Evolutionary conservation across 495 filamentous ascomycete species (phyloP), one percentile per base, ranked within the genome.

Genomic region (Articulospora tetracladia): DNA sequence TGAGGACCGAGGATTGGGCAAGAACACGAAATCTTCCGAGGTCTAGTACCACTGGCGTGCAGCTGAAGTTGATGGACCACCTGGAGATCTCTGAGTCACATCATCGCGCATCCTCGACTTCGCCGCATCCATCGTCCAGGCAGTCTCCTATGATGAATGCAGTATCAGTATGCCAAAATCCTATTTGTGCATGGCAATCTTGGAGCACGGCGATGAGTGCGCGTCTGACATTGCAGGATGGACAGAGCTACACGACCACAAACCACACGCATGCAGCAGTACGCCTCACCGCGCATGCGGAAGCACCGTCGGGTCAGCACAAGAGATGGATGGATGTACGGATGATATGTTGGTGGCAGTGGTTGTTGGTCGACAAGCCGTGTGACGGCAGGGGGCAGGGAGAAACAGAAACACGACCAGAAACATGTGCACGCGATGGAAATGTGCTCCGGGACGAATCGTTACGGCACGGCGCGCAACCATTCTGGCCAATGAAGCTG

Each of bases 71-170:
- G 34, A 39, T 17, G 20, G 36, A 52, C 27, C 27, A 52, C 13
- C 28, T 39, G 0, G 47, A 44, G 50, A 53, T 59, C 49, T 54
- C 26, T 55, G 49, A 54, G 49, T 54, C 49, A 47, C 58, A 27
- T 54, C 32, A 52, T 26, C 57, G 57, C 3, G 56, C 52, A 4
- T 32, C 30, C 30, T 32, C 6, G 13, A 32, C 30, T 32, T 32
- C 30, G 30, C 30, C 13, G 30, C 30, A 32, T 32, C 30, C 4
- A 32, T 32, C 30, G 6, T 32, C 30, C 30, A 32, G 13, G 4
- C 30, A 4, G 30, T 13, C n/a, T n/a, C n/a, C n/a, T n/a, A n/a
- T n/a, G n/a, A n/a, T n/a, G n/a, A n/a, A n/a, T n/a, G n/a, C n/a
- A n/a, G n/a, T n/a, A n/a, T n/a, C n/a, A n/a, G n/a, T n/a, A n/a